Evolutionary conservation across 164 flowering plant genomes (phyloP), one percentile per base, ranked within the genome.

Genomic region (Chimonanthus praecox): DNA sequence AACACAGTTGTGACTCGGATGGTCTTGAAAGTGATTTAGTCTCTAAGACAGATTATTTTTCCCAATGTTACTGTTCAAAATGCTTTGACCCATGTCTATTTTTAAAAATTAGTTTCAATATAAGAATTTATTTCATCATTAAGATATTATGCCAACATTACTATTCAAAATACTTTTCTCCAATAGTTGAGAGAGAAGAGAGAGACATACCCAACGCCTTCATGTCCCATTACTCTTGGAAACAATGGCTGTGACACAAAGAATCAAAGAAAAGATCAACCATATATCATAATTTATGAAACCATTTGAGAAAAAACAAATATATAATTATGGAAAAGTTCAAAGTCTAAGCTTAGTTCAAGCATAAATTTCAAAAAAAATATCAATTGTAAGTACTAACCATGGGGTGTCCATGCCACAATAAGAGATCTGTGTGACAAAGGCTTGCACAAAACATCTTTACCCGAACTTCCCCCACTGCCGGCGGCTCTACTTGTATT

Each of bases 371-470:
- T 49, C 51, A 49, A 10, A 54, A 54, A 54, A 13, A 13, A 51
- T 51, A 9, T 51, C 0, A 51, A 11, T 11, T 51, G 8, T 18
- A 5, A 3, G n/a, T 65, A 70, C 78, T 21, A 4, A 81, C 80
- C 13, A n/a, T 0, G 43, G 76, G 78, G 46, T 9, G 20, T 16
- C 86, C 85, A n/a, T 74, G 9, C 75, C 54, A 15, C 20, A 43
- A 67, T 3, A 77, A 67, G 67, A 87, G 50, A 67, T 87, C 88
- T 4, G 85, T 80, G 79, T 84, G 88, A 72, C 88, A 85, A 3
- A 87, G 11, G 72, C 87, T 85, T 6, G 88, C 84, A 70, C 73
- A 84, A 2, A 87, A 72, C 81, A 87, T 79, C 81, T 85, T 85
- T 6, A 87, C 72, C 5, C 90, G 76, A 74, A 87, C 83, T 77